phyloP scores from a whole-genome alignment of 2,329 filamentous ascomycete species.

The Aspergillus neoniger region DNA sequence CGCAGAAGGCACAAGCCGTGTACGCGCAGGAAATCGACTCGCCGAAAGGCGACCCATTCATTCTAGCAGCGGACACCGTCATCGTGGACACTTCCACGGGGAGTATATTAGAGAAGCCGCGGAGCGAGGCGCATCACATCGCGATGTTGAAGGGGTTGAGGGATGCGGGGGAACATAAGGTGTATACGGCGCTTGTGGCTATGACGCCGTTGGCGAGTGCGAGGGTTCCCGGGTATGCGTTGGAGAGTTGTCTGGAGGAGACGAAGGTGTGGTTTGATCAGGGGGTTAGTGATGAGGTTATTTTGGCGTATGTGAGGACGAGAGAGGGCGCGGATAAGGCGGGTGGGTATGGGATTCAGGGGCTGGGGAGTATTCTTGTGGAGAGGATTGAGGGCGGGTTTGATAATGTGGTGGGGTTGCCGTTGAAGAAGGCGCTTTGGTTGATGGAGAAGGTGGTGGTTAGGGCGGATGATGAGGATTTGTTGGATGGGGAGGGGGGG shows the following conservation, averaged over 20 bases:
- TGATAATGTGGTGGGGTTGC: conserved; percentile 93
- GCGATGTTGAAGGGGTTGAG: conserved; percentile 80
- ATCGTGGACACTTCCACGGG: conserved; percentile 73
- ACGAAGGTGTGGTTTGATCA: conserved; percentile 85
- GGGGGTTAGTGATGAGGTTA: conserved; percentile 75
- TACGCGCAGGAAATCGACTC: conserved; percentile 62
- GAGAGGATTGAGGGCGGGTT: conserved; percentile 86
- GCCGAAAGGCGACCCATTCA: conserved; percentile 70
- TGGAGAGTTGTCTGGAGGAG: conserved; percentile 82
- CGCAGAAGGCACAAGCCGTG: conserved; percentile 78
- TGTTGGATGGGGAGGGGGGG: conserved; percentile 41
- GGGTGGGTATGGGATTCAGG: conserved; percentile 92
- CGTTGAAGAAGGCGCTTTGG: conserved; percentile 73
- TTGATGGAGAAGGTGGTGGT: conserved; percentile 87
- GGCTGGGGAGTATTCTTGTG: conserved; percentile 79
- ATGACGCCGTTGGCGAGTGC: conserved; percentile 81
- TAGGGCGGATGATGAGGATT: conserved; percentile 62
- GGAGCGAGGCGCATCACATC: conserved; percentile 76
- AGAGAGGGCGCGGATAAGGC: conserved; percentile 95
- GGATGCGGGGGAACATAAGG: conserved; percentile 75
- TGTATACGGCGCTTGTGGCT: conserved; percentile 82
- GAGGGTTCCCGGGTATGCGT: conserved; percentile 78
- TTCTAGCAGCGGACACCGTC: conserved; percentile 88
- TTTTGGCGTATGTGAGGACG: conserved; percentile 68
- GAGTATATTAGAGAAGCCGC: conserved; percentile 86